Conservation (phyloP, 1,139 yeast species). For the Hyphopichia wangnamkhiaoensis region DNA sequence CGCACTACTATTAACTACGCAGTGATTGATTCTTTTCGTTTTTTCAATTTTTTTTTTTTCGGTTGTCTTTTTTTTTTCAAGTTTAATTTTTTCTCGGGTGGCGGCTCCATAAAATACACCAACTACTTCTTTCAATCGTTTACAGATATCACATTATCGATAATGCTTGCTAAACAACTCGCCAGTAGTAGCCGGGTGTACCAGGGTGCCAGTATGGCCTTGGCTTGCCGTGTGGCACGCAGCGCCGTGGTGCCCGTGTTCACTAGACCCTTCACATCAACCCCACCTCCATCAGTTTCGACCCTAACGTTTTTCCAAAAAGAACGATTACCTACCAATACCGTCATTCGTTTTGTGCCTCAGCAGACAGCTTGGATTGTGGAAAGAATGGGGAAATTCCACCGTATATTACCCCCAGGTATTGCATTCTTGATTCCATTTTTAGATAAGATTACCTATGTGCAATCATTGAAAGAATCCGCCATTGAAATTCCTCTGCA, state of each 20-base stretch:
- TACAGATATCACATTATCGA: too few species aligned
- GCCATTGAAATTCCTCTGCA: conserved; percentile 86
- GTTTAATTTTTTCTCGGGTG: conserved; percentile 1
- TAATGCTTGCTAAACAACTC: too few species aligned
- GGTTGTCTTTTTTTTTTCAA: too few species aligned
- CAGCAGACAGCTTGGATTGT: conserved; percentile 92
- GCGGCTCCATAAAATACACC: too few species aligned
- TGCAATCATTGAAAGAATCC: conserved; percentile 76
- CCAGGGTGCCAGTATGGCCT: too few species aligned
- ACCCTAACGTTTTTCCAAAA: conserved; percentile 63
- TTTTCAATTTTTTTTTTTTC: background rate
- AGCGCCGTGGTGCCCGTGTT: too few species aligned
- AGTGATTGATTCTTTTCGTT: too few species aligned
- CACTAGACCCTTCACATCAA: too few species aligned
- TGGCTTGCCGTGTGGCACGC: too few species aligned
- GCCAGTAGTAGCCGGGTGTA: too few species aligned
- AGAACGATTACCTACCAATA: conserved; percentile 70
- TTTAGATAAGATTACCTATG: conserved; percentile 75
- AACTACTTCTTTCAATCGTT: too few species aligned
- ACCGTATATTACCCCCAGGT: conserved; percentile 75
- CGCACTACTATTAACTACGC: too few species aligned
- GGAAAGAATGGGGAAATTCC: conserved; percentile 87
- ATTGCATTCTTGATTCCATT: conserved; percentile 72
- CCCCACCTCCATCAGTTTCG: conserved; percentile 4
- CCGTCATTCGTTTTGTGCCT: conserved; percentile 77